Percentiles rank a stretch among this genome's conserved stretches.
Conservation (phyloP, 1,139 yeast genomes). For the Yamadazyma siamensis region DNA sequence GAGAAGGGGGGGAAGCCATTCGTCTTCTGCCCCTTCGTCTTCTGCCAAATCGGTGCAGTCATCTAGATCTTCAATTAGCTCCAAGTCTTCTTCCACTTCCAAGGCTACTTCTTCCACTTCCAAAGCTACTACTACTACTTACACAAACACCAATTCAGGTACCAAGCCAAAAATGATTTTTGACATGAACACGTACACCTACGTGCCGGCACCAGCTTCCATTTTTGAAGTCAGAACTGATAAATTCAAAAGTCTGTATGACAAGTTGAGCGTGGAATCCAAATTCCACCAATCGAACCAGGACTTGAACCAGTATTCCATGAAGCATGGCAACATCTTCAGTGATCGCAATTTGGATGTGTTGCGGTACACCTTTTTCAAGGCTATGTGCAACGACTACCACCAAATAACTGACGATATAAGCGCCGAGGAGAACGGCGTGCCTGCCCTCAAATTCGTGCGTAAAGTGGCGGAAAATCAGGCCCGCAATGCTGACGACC, state of each 20-base stretch:
- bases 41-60: too few species aligned
- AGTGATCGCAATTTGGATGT: slow-evolving; percentile 18
- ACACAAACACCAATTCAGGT: slow-evolving; percentile 1
- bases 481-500: too few species aligned
- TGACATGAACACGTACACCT: slow-evolving; percentile 10
- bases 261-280: slow-evolving; percentile 9
- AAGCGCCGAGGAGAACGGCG: slow-evolving; percentile 9
- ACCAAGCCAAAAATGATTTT: slow-evolving; percentile 8
- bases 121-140: too few species aligned
- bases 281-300: slow-evolving; percentile 18
- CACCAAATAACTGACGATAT: slow-evolving; percentile 10
- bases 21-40: slow-evolving; percentile 7
- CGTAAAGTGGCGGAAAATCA: slow-evolving; percentile 9
- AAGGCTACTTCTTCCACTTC: too few species aligned
- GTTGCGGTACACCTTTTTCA: slow-evolving; percentile 26
- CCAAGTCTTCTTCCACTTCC: slow-evolving; percentile 6
- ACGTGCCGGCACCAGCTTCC: slow-evolving; percentile 10
- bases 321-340: slow-evolving; percentile 18
- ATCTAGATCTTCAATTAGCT: neutral
- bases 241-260: slow-evolving; percentile 16
- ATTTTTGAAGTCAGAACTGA: slow-evolving; percentile 17
- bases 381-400: slow-evolving; percentile 17
- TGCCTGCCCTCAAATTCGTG: slow-evolving; percentile 17
- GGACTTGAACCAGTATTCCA: slow-evolving; percentile 15
- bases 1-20: slow-evolving; percentile 8